Conservation (phyloP, 331 rosid species). For the Pyrus hybrid region DNA sequence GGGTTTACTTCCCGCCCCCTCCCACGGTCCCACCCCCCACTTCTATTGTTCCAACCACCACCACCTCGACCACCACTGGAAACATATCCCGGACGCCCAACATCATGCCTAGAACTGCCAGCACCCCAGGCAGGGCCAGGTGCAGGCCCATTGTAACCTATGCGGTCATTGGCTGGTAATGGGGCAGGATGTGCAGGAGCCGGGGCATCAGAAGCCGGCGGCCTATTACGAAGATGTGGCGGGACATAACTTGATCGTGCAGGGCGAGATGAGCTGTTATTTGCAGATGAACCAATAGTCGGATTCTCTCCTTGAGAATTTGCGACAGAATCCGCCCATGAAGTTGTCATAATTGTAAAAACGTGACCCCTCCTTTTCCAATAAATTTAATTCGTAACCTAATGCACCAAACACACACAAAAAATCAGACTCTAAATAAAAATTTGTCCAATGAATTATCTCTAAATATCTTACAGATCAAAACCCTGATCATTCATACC, state of each 20-base stretch:
- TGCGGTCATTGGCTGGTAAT: constrained; percentile 17
- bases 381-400: constrained; percentile 4
- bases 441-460: constrained; percentile 12
- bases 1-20: constrained; percentile 68
- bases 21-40: constrained; percentile 52
- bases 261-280: constrained; percentile 25
- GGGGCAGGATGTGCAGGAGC: constrained; percentile 20
- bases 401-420: constrained; percentile 14
- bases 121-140: constrained; percentile 33
- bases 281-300: constrained; percentile 29
- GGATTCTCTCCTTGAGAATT: constrained; percentile 35
- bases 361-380: constrained; percentile 6
- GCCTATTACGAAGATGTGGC: constrained; percentile 70
- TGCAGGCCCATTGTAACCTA: constrained; percentile 30
- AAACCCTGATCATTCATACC: constrained; percentile 12
- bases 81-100: constrained; percentile 36
- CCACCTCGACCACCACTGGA: constrained; percentile 12
- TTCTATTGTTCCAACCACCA: constrained; percentile 45
- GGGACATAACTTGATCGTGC: constrained; percentile 57
- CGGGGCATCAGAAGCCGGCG: constrained; percentile 32
- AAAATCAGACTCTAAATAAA: constrained; percentile 11
- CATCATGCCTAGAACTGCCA: constrained; percentile 33
- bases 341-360: constrained; percentile 44
- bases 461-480: constrained; percentile 8
- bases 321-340: constrained; percentile 75